Conservation (phyloP, 176 grass and related monocot genomes). For the Oryza punctata region DNA sequence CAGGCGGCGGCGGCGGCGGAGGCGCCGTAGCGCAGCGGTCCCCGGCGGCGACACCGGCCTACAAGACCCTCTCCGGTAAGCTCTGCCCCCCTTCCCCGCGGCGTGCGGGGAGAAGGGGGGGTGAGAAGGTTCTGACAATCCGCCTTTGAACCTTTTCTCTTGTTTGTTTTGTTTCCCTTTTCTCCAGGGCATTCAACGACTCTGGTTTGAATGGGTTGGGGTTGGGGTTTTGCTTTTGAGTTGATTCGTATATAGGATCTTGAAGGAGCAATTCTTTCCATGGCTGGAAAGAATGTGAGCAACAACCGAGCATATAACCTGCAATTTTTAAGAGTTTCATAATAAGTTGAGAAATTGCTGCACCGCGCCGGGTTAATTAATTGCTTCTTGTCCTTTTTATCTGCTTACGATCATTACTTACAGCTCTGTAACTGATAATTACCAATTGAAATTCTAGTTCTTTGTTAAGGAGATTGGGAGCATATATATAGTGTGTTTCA, state of each 20-base stretch:
- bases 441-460: background rate
- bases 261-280: background rate
- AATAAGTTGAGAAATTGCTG: background rate
- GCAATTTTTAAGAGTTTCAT: background rate
- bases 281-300: background rate
- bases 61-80: constrained; percentile 67
- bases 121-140: background rate
- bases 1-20: constrained; percentile 2
- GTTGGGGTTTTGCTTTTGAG: background rate
- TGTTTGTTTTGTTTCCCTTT: background rate
- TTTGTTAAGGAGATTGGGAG: background rate
- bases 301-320: background rate
- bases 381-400: background rate
- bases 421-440: background rate
- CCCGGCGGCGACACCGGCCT: constrained; percentile 6
- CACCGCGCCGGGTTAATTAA: background rate
- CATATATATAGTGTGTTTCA: too few relatives aligned
- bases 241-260: background rate
- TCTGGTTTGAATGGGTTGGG: background rate
- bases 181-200: background rate
- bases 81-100: background rate
- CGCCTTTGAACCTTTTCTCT: background rate
- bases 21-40: constrained; percentile 36
- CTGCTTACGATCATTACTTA: background rate
- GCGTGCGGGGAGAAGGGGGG: background rate